Conservation (phyloP, 805 yeast genomes). For the Saturnispora ahearnii region DNA sequence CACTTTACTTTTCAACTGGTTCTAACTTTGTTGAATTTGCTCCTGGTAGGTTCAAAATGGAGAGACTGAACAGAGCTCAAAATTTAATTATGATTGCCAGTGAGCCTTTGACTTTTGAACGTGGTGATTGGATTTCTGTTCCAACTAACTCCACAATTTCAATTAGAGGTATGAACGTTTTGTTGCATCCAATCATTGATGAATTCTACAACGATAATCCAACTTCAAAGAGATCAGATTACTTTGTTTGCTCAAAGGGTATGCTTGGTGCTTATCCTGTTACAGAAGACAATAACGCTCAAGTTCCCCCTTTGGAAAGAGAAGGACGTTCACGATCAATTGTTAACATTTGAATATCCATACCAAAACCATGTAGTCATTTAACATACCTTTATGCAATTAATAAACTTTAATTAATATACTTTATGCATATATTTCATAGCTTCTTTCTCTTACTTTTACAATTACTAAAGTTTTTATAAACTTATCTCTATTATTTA, state of each 20-base stretch:
- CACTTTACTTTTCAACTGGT: constrained; percentile 90
- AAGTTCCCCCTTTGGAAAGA: constrained; percentile 71
- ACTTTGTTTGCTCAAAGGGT: constrained; percentile 84
- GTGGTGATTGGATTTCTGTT: constrained; percentile 96
- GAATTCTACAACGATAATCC: constrained; percentile 78
- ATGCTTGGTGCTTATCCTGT: constrained; percentile 86
- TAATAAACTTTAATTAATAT: not conserved
- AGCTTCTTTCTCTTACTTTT: not conserved
- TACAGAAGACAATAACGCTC: constrained; percentile 36
- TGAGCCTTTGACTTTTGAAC: constrained; percentile 91
- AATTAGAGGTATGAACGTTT: constrained; percentile 73
- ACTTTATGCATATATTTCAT: not conserved
- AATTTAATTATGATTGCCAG: constrained; percentile 92
- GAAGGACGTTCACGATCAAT: constrained; percentile 41
- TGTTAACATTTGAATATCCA: not conserved
- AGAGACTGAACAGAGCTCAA: constrained; percentile 83
- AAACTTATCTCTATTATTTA: not conserved
- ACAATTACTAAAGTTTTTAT: not conserved
- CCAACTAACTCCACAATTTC: constrained; percentile 87
- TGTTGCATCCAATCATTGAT: constrained; percentile 84
- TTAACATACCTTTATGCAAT: not conserved
- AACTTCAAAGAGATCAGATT: constrained; percentile 57
- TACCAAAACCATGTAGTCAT: too few species aligned
- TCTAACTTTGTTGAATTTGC: constrained; percentile 81
- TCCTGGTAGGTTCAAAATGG: constrained; percentile 92